Conservation (phyloP, 2,329 filamentous ascomycete genomes). For the Cryoendolithus antarcticus region DNA sequence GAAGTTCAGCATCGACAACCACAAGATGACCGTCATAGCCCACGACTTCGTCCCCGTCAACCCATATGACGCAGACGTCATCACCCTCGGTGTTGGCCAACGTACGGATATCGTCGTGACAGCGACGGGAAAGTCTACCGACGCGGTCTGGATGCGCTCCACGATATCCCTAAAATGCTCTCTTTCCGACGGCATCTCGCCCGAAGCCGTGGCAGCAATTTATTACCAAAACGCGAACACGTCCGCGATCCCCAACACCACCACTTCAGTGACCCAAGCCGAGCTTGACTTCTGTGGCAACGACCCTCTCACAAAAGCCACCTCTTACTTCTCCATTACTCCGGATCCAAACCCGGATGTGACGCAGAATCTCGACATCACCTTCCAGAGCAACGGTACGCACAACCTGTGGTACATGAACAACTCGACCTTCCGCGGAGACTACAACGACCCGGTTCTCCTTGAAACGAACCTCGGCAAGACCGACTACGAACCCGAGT, state of each 20-base stretch:
- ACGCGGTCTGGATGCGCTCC: conserved; percentile 26
- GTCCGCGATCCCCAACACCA: conserved; percentile 36
- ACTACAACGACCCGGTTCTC: conserved; percentile 50
- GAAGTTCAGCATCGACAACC: conserved; percentile 36
- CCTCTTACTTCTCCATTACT: conserved; percentile 40
- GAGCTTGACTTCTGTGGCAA: conserved; percentile 42
- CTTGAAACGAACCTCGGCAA: conserved; percentile 34
- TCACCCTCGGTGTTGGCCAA: conserved; percentile 47
- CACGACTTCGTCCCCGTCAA: conserved; percentile 31
- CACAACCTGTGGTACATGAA: conserved; percentile 43
- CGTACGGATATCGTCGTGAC: conserved; percentile 36
- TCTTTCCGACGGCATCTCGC: conserved; percentile 30
- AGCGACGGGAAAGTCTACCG: conserved; percentile 13
- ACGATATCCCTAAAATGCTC: conserved; percentile 26
- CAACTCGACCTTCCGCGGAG: conserved; percentile 36
- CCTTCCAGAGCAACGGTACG: conserved; percentile 33
- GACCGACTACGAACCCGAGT: conserved; percentile 15
- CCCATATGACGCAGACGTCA: conserved; percentile 22
- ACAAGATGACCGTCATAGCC: conserved; percentile 29
- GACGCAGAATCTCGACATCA: conserved; percentile 35
- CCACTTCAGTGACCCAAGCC: conserved; percentile 38
- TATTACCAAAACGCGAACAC: conserved; percentile 51
- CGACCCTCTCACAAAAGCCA: conserved; percentile 41
- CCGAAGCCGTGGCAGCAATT: conserved; percentile 46
- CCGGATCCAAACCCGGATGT: conserved; percentile 21